phyloP scores from a whole-genome alignment of 2,329 filamentous ascomycete species.

The Raffaelea albimanens region DNA sequence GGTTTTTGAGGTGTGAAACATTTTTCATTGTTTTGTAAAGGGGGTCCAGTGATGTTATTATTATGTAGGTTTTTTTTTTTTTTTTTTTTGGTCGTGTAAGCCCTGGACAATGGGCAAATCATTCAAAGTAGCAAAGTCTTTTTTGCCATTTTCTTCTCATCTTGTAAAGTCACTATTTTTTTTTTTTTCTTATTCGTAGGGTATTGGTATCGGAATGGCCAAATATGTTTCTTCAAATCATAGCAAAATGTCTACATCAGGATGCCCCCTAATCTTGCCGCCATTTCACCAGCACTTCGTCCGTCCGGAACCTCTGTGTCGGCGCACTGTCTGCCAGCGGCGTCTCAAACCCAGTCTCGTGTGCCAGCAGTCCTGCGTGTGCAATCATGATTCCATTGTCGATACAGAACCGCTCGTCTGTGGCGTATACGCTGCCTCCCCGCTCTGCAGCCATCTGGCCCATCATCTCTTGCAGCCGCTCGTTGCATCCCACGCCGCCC shows the following conservation, averaged over 20 bases:
- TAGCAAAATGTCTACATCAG: no score
- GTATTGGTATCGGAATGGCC: not conserved
- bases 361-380: constrained; percentile 83
- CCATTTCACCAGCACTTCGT: constrained; percentile 74
- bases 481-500: constrained; percentile 91
- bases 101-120: no score
- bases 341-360: constrained; percentile 70
- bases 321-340: constrained; percentile 72
- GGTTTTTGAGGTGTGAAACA: not conserved
- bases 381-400: constrained; percentile 99
- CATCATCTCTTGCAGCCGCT: constrained; percentile 97
- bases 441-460: constrained; percentile 83
- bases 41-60: no score
- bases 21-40: not conserved
- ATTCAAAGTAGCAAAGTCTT: no score
- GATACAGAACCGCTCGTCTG: constrained; percentile 95
- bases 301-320: constrained; percentile 74
- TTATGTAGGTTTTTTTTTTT: no score
- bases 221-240: no score
- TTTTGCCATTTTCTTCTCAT: not conserved
- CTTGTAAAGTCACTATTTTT: not conserved
- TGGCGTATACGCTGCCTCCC: constrained; percentile 85
- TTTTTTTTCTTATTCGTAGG: not conserved
- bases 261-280: constrained; percentile 47
- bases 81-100: no score